Percentiles rank a stretch among this genome's conserved stretches.
phyloP scores from a whole-genome alignment of 495 filamentous ascomycete genomes.

The Thozetella sp. region DNA sequence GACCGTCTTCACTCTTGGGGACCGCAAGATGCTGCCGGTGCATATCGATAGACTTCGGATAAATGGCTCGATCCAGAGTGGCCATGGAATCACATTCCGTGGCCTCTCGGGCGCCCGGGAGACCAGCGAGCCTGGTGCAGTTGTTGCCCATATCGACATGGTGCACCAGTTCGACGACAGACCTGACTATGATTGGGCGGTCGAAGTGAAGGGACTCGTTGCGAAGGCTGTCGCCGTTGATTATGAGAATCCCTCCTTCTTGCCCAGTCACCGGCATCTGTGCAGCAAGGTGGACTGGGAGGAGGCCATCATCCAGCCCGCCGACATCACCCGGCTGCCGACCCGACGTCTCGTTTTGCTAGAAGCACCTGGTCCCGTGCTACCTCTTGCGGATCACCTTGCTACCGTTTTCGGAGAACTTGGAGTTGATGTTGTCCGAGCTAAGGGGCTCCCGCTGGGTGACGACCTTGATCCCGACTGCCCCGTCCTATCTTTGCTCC shows the following conservation, averaged over 20 bases:
- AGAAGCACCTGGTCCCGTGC: neutral
- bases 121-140: neutral
- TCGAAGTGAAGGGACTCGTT: conserved; percentile 12
- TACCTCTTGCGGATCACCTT: neutral
- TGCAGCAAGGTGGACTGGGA: conserved; percentile 30
- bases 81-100: conserved; percentile 4
- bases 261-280: conserved; percentile 29
- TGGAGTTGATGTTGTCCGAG: neutral
- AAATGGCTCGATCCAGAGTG: conserved; percentile 7
- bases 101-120: conserved; percentile 8
- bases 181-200: neutral
- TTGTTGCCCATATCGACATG: conserved; percentile 12
- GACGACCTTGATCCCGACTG: neutral
- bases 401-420: neutral
- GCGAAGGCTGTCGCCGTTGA: conserved; percentile 8
- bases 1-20: conserved; percentile 16
- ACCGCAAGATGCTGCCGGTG: conserved; percentile 20
- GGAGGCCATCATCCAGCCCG: conserved; percentile 5
- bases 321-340: neutral
- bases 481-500: conserved; percentile 23
- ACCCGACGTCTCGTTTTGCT: neutral
- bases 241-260: conserved; percentile 11
- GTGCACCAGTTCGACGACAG: neutral
- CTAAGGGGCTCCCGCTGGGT: neutral
- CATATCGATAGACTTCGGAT: conserved; percentile 21